Evolutionary conservation across 768 basidiomycete species (phyloP), one percentile per base, ranked within the genome.

Genomic region (Tricholomella constricta): DNA sequence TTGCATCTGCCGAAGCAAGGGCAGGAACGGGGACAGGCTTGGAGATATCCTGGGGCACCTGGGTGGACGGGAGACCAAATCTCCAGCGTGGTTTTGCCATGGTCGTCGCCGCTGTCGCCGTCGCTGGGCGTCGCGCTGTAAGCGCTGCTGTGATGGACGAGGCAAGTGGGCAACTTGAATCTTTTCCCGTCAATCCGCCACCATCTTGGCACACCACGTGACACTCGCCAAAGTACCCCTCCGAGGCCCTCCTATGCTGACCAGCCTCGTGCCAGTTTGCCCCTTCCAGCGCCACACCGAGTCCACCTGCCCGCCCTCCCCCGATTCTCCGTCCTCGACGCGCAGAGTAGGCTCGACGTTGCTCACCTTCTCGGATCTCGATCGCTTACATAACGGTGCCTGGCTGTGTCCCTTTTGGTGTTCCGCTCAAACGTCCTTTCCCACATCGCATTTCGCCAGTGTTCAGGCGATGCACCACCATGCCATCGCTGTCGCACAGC

Each of bases 1-100:
- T 93, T 53, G 81, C 82, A 71, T 91, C 89, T 52, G 90, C 83
- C 14, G 82, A 75, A 43, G 78, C 74, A 55, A 74, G 62, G 43
- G 67, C 61, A 34, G 75, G 71, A 32, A 70, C 58, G 48, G 73
- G 66, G 38, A 62, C 54, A 6, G 70, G 64, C 43, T 74, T 74
- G 58, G 64, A 40, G 43, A 62, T 66, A 52, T 65, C 65, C 26
- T 53, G 47, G 15, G 57, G 50, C 6, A 27, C 55, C 48, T 58
- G 60, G 8, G 59, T 41, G 27, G 26, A 48, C 17, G 54, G 51
- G n/a, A 55, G 47, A 20, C 58, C 58, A 26, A 59, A 49, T 54
- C 40, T 50, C 48, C 36, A 49, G 27, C 43, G 41, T 4, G 52
- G 44, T 53, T 54, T 59, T 17, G 45, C 51, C 57, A 59, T 58